Base-by-base conservation (phyloP, 83 land plant genomes). In the Picea mariana region DNA sequence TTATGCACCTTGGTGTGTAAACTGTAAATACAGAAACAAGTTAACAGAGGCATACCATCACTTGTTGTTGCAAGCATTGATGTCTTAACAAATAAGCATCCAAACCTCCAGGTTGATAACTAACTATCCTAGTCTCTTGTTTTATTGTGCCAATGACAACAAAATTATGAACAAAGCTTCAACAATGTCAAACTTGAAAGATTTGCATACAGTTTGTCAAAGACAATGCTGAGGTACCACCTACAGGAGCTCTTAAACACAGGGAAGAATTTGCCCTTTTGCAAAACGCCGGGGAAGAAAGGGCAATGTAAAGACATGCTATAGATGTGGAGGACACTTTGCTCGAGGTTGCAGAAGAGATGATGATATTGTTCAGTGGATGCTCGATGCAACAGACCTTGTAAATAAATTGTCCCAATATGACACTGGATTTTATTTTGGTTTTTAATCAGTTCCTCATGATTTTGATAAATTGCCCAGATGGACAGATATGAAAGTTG, bases 281-380 rank as follows among this genome's bases (percentile, higher is more conserved):
- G 7, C 26, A 55, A 77, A 55, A 52, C 1, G 20, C 27, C 24
- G 79, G 59, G 27, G 79, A 77, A 58, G 89, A 34, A 79, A 81
- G 4, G 62, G 75, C 73, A 88, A 65, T 27, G 84, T 86, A 20
- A 83, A 72, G 23, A 59, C 81, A 44, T 95, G 99, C 84, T 97
- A 86, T 83, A 95, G 60, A 76, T 97, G 99, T 86, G 96, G 98
- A 84, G 99, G 99, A 9, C 99, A 97, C 82, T 92, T 91, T 90
- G 98, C 98, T 11, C 91, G 98, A 62, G 96, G 92, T 76, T 97
- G 98, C 87, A 75, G 82, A 21, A 84, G 75, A 64, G 67, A 82
- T 68, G 16, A 79, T 3, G 86, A 91, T 90, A 95, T 94, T 85
- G 73, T 40, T 26, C 66, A 81, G 44, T 61, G 69, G 71, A 65